These are phyloP conservation scores for Apiotrichum gamsii DNA, from an alignment of 1,284 basidiomycete species.

Conservation along the genomic window DNA sequence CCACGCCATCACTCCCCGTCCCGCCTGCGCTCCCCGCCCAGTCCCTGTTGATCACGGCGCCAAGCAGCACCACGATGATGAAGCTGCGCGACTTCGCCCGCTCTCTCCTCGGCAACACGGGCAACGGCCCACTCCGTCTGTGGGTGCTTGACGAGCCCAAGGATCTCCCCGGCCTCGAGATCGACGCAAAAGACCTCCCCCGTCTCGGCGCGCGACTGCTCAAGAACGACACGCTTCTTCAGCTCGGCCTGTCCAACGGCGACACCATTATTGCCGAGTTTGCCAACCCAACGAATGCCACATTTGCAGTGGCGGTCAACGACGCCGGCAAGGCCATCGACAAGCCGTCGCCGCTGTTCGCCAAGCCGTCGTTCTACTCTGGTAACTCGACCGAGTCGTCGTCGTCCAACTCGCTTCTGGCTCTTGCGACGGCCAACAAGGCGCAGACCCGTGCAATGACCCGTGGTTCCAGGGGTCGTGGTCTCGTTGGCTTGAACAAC, in stretches of 20 bases:
- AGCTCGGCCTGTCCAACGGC: slow-evolving; percentile 26
- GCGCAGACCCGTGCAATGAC: slow-evolving; percentile 31
- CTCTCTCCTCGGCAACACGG: slow-evolving; percentile 1
- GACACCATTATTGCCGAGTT: slow-evolving; percentile 39
- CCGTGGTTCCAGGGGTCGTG: slow-evolving; percentile 47
- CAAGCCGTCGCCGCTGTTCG: slow-evolving; percentile 35
- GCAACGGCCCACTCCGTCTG: slow-evolving; percentile 19
- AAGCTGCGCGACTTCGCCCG: slow-evolving; percentile 10
- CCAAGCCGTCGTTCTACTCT: slow-evolving; percentile 35
- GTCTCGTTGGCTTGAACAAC: slow-evolving; percentile 79
- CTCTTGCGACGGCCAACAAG: slow-evolving; percentile 7
- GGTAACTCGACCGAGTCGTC: slow-evolving; percentile 46
- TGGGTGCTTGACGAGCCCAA: slow-evolving; percentile 19
- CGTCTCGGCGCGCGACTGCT: slow-evolving; percentile 20
- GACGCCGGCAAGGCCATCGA: slow-evolving; percentile 31
- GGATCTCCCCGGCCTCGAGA: slow-evolving; percentile 1
- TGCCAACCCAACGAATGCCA: slow-evolving; percentile 8
- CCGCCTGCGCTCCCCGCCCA: slow-evolving; percentile 10
- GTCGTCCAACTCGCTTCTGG: slow-evolving; percentile 24
- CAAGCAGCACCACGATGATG: slow-evolving; percentile 6
- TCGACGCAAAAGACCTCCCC: slow-evolving; percentile 15
- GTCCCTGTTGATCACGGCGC: slow-evolving; percentile 7
- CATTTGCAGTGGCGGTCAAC: slow-evolving; percentile 31
- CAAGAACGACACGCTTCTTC: slow-evolving; percentile 12
- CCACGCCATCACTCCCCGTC: slow-evolving; percentile 7